Conservation (phyloP, 768 basidiomycete genomes). For the Trametes coccinea region DNA sequence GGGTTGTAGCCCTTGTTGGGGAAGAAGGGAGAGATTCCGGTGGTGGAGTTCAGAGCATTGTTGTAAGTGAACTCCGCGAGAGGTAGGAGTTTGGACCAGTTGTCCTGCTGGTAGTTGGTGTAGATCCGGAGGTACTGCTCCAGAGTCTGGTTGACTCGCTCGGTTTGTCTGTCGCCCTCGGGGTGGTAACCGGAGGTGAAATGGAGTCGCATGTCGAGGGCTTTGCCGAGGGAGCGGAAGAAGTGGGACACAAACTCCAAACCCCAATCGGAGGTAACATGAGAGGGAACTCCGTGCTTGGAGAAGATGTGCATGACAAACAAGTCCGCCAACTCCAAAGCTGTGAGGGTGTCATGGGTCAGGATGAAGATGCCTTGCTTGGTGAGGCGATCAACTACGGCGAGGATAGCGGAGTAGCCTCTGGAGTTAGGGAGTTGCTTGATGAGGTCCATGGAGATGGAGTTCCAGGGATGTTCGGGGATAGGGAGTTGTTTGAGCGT, state of each 20-base stretch:
- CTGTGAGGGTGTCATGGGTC: conserved; percentile 19
- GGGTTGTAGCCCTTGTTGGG: conserved; percentile 15
- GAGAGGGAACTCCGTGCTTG: conserved; percentile 6
- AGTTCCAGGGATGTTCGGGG: not conserved
- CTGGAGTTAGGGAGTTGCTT: no score
- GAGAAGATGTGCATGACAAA: conserved; percentile 21
- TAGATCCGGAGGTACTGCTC: conserved; percentile 32
- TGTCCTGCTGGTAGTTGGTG: not conserved
- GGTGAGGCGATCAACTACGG: no score
- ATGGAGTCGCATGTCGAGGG: conserved; percentile 8
- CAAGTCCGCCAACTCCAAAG: conserved; percentile 22
- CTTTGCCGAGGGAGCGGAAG: conserved; percentile 14
- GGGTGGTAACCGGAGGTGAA: conserved; percentile 18
- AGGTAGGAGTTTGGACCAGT: not conserved
- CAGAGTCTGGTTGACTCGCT: conserved; percentile 26
- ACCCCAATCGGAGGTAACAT: conserved; percentile 18
- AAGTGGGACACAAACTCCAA: conserved; percentile 15
- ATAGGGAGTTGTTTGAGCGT: not conserved
- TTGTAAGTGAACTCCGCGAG: no score
- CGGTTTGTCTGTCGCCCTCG: conserved; percentile 42
- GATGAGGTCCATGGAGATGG: no score
- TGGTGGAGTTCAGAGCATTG: no score
- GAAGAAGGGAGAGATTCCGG: not conserved
- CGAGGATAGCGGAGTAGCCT: no score
- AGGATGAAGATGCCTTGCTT: conserved; percentile 28